phyloP scores from a whole-genome alignment of 2,329 filamentous ascomycete species.

The Talaromyces sp. region DNA sequence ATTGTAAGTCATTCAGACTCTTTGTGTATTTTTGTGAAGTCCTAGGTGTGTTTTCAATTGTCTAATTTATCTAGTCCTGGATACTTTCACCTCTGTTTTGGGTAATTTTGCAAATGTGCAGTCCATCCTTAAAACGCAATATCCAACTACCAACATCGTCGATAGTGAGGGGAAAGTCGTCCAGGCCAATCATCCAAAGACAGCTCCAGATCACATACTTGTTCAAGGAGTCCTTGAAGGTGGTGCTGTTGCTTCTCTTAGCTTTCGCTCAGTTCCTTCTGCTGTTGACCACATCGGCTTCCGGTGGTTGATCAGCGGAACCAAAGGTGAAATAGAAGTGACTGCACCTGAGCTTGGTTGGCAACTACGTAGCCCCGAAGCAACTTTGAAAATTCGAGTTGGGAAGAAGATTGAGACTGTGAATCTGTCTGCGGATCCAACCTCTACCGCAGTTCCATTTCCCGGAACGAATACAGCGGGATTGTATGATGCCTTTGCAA shows the following conservation, averaged over 20 bases:
- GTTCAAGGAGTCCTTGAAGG: conserved; percentile 3
- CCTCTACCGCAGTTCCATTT: not conserved
- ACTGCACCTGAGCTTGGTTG: not conserved
- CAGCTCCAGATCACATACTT: conserved; percentile 3
- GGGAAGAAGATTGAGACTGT: not conserved
- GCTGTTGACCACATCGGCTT: conserved; percentile 2
- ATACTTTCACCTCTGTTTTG: conserved; percentile 4
- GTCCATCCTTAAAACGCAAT: conserved; percentile 1
- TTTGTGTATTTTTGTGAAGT: not conserved
- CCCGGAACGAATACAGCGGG: not conserved
- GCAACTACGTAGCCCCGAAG: conserved; percentile 1
- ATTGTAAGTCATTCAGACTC: not conserved
- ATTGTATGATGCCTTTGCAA: conserved; percentile 4
- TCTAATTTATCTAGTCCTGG: not conserved
- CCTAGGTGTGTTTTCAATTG: not conserved
- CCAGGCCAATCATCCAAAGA: not conserved
- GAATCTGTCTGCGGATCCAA: not conserved
- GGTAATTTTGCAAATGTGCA: conserved; percentile 3
- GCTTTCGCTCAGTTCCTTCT: not conserved
- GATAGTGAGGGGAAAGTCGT: not conserved
- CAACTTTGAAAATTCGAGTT: not conserved
- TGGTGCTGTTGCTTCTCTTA: conserved; percentile 5
- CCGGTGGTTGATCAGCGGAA: conserved; percentile 6
- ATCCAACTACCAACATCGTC: not conserved
- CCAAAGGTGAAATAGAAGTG: conserved; percentile 5